Conservation (phyloP, 805 yeast species). For the Lipomyces spencermartinsiae region DNA sequence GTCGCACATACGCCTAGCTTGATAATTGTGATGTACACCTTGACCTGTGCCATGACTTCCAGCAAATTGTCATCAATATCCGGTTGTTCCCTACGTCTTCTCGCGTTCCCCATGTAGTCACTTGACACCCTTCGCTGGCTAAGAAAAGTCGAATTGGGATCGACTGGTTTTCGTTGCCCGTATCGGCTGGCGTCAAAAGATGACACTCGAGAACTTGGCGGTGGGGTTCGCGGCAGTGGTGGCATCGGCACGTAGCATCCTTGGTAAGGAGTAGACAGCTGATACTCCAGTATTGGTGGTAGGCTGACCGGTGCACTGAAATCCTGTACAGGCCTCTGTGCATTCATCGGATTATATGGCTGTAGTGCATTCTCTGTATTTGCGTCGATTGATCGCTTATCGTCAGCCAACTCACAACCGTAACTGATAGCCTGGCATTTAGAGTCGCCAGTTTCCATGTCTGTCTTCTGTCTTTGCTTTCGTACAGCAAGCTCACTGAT, state of each 20-base stretch:
- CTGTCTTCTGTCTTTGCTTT: background rate
- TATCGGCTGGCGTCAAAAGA: constrained; percentile 5
- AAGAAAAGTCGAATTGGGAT: background rate
- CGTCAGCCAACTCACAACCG: background rate
- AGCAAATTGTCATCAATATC: background rate
- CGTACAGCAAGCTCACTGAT: background rate
- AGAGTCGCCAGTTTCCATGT: background rate
- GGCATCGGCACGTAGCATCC: constrained; percentile 1
- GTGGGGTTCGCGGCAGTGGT: background rate
- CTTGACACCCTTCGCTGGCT: background rate
- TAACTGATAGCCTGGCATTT: background rate
- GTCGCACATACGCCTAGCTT: constrained; percentile 17
- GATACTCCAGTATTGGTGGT: background rate
- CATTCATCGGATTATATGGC: background rate
- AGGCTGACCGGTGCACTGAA: background rate
- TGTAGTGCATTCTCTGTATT: background rate
- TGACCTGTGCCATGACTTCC: constrained; percentile 8
- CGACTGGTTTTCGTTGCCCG: background rate
- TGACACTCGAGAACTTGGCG: background rate
- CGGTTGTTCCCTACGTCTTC: background rate
- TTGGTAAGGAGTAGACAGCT: background rate
- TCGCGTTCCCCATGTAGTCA: background rate
- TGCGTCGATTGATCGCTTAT: background rate
- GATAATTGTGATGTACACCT: constrained; percentile 9
- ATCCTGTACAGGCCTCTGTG: background rate